phyloP scores from a whole-genome alignment of 371 early-diverging fungal species.

The Mortierella sp. region DNA sequence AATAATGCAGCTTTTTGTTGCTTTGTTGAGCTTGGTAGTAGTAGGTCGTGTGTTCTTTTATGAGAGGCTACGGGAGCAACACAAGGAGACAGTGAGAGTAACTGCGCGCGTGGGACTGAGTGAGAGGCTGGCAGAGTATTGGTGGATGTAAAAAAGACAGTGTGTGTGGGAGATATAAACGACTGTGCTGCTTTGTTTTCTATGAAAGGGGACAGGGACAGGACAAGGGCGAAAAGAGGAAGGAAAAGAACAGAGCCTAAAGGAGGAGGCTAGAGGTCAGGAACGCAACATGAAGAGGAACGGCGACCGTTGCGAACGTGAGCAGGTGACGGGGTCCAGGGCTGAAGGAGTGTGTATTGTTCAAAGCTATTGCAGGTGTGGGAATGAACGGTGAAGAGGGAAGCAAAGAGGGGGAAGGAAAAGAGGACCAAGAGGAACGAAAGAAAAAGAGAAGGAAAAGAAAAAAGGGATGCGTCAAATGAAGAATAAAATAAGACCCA shows the following conservation, averaged over 20 bases:
- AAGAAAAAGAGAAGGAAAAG: conserved; percentile 6
- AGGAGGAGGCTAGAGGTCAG: conserved; percentile 16
- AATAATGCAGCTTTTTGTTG: too few relatives aligned
- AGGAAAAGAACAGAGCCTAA: not conserved
- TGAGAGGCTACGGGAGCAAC: too few relatives aligned
- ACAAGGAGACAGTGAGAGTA: too few relatives aligned
- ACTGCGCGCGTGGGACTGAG: too few relatives aligned
- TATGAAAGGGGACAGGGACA: not conserved
- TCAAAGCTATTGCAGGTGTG: not conserved
- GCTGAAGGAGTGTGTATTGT: not conserved
- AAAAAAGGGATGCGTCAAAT: not conserved
- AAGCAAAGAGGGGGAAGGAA: not conserved
- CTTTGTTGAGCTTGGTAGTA: too few relatives aligned
- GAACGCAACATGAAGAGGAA: conserved; percentile 26
- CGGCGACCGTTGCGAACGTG: conserved; percentile 14
- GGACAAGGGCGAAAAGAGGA: not conserved
- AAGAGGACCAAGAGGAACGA: not conserved
- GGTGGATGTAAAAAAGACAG: too few relatives aligned
- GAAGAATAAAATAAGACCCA: not conserved
- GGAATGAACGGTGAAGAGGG: not conserved
- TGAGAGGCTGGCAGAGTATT: too few relatives aligned
- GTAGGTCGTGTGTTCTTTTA: too few relatives aligned
- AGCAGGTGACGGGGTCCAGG: not conserved
- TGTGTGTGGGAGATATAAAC: too few relatives aligned
- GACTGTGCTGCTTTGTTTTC: not conserved